Base-by-base conservation (phyloP, 2,329 filamentous ascomycete genomes). In the Emericellopsis cladophorae region DNA sequence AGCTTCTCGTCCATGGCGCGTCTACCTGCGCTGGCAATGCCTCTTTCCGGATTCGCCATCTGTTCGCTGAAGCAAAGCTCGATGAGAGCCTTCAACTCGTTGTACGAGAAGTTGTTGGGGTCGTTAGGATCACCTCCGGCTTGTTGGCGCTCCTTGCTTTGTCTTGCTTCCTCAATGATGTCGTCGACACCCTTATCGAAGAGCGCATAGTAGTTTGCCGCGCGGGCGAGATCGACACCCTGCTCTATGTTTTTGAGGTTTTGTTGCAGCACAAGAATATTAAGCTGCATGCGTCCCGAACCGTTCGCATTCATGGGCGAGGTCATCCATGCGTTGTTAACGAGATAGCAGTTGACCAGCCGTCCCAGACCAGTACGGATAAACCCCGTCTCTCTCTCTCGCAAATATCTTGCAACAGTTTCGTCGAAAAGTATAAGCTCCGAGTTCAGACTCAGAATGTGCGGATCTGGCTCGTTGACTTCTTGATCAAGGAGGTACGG, bases 221-320 rank as follows among this genome's bases (percentile, higher is more conserved):
- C 75, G 31, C 75, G 66, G 4, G 69, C 67, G 23, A 90, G 66
- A 42, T 74, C 70, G 4, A 84, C 80, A 8, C 73, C 74, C 2
- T 75, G 69, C 59, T 92, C 87, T 40, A 98, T 81, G 49, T 94
- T 94, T 66, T 95, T 95, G 42, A 98, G 76, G 53, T 95, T 95
- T 57, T 98, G 92, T 62, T 96, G 90, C 40, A 98, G 68, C 33
- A 98, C 92, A 21, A 95, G 72, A 38, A 95, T 87, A 57, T 98
- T 95, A 53, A 96, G 76, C 57, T 88, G 82, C 76, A 98, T 88
- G 31, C 88, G 76, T n/a, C 80, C 78, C 44, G 81, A 85, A 34
- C 92, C 92, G 51, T 83, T 76, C 31, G 64, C 66, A 58, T 98
- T 95, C 79, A 98, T 90, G 7, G 82, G 79, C 39, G 79, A 78